Base-by-base conservation (phyloP, 2,329 filamentous ascomycete species). In the Elsinoe batatas region DNA sequence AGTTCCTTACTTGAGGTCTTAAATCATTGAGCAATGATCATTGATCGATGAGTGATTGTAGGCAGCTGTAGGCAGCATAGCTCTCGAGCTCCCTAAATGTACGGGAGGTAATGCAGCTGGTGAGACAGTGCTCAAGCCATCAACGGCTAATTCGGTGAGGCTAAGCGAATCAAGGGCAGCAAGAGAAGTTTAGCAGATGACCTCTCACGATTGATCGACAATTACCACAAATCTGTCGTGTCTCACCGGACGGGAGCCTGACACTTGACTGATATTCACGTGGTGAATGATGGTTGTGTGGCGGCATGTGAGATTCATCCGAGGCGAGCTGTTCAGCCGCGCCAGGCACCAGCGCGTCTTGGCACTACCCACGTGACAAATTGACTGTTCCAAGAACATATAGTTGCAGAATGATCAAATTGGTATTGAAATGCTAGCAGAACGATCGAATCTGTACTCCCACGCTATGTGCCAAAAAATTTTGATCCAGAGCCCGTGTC, bases 61-160 rank as follows among this genome's bases (percentile, higher is more conserved):
- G 47, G 47, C 47, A 38, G 30, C 47, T 18, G 18, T 38, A 51
- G 47, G 47, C 47, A 51, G 47, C 47, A 49, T 35, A 33, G 44
- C 44, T 18, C 12, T 49, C n/a, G 6, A 33, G 44, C 26, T 49
- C n/a, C 37, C 15, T 36, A 33, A 18, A 49, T 49, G 30, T 17
- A 36, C 13, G 26, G 22, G 6, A 17, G 12, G 10, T 35, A 36
- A 26, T 33, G 30, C 10, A 32, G 47, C 5, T 35, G 22, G 30
- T 51, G 47, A 51, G 47, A 51, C 33, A 51, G 26, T 13, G 15
- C 26, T 51, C 47, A 38, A 38, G 47, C 47, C 47, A 37, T 35
- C 26, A 38, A 37, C 35, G 32, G 33, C 32, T 38, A 3, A 33
- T 33, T 15, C 32, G 47, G 47, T 35, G 32, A 51, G 22, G 11